Evolutionary conservation across 331 rosid genomes (phyloP), one percentile per base, ranked within the genome.

Genomic region (Quercus tomentella): DNA sequence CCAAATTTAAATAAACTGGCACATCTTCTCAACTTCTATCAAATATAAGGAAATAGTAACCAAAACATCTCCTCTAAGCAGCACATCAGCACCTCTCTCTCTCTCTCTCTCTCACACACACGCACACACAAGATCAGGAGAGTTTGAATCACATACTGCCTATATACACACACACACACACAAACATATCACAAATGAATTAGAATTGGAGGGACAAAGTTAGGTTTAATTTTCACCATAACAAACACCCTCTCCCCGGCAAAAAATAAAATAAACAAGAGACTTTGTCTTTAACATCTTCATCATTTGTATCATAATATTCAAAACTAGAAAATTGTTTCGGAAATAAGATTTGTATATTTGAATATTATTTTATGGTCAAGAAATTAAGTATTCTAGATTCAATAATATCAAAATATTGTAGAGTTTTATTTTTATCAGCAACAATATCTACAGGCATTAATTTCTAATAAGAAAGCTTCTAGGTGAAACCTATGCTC

Each of bases 1-100:
- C 70, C 72, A 88, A 79, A 57, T 83, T 30, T 49, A 79, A 78
- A 78, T 65, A 79, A 30, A 55, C 74, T 33, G 71, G 75, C 28
- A 75, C 12, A 78, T 45, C 71, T 55, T 62, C 60, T 16, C 66
- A 56, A 74, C 30, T 72, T 60, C 30, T 63, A 22, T 28, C 16
- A 12, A 61, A 63, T 26, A 63, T 63, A 28, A 63, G 26, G 28
- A 62, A 30, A 20, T 16, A 28, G 41, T 26, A 63, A 30, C 43
- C 22, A 1, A 58, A 28, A 63, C 70, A 28, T 63, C 43, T n/a
- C n/a, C n/a, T 16, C 17, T 14, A 28, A 26, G 21, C 70, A 15
- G 21, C 16, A 15, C 30, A 63, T 26, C 21, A 16, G 41, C 43
- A 15, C 20, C 69, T 26, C 37, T 9, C 69, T 25, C 69, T 22